phyloP scores from a whole-genome alignment of 2,329 filamentous ascomycete genomes.

The Elsinoe australis region DNA sequence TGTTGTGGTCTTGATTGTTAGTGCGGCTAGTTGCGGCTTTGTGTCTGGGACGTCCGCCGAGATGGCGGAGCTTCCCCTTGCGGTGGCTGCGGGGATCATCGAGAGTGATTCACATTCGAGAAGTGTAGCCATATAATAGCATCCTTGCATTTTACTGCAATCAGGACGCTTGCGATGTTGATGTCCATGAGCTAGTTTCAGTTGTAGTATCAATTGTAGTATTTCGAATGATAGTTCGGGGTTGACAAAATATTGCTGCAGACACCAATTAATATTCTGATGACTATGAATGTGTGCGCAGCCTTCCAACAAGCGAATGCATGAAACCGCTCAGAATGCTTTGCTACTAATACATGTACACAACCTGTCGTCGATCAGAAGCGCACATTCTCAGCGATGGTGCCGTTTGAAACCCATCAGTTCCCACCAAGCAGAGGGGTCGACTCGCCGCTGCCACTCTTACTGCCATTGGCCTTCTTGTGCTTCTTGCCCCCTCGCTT shows the following conservation, averaged over 20 bases:
- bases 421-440: conserved; percentile 21
- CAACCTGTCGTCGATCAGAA: not conserved
- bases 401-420: conserved; percentile 18
- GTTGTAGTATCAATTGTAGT: no score
- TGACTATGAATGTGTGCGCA: no score
- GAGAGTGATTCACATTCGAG: conserved; percentile 3
- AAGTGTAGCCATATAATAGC: no score
- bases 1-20: conserved; percentile 6
- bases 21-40: conserved; percentile 13
- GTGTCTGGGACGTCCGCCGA: no score
- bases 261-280: no score
- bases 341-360: conserved; percentile 15
- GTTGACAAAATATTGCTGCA: no score
- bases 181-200: no score
- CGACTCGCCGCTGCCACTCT: conserved; percentile 19
- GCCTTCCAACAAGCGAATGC: not conserved
- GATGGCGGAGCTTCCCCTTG: conserved; percentile 2
- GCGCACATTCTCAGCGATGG: conserved; percentile 16
- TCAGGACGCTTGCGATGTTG: no score
- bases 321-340: conserved; percentile 5
- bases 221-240: no score
- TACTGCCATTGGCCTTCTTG: conserved; percentile 19
- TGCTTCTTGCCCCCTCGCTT: conserved; percentile 21
- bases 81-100: not conserved
- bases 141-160: no score